Evolutionary conservation across 228 moss, liverwort and hornwort genomes (phyloP), one percentile per base, ranked within the genome.

Genomic region (Sphagnum magellanicum): DNA sequence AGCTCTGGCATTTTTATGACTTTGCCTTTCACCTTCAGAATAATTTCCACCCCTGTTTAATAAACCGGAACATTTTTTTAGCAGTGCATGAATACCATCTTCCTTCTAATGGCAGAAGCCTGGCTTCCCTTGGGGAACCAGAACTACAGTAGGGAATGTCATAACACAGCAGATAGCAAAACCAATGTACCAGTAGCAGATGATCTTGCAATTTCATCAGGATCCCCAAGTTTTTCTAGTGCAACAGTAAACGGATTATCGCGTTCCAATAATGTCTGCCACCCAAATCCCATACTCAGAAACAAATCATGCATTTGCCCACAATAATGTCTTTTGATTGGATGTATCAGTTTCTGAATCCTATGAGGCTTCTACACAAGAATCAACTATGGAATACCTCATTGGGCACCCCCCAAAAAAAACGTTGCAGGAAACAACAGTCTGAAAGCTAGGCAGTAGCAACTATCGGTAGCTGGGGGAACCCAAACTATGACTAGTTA

Each of bases 201-300:
- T 47, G 71, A 71, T 7, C 49, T 63, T 48, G 63, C 63, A 47
- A 63, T 48, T 5, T 48, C 71, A 47, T 71, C 71, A 32, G 53
- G 53, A 46, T 64, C 71, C 64, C 74, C 74, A 9, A 74, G 49
- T 32, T 70, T 63, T 70, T 53, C 51, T 32, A 64, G 49, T 11
- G 69, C 74, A 57, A 74, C 74, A 46, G 74, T 74, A 60, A 74
- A 74, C n/a, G 74, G 74, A 62, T 74, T 63, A 49, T 74, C 74
- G 48, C 69, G 69, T 64, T 74, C 74, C 49, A 74, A 46, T 59
- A 53, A 62, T 16, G 74, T 74, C 71, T 76, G 70, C 61, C 16
- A 10, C 9, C 53, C 53, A 6, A 53, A 53, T 53, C 6, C 53
- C 53, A 53, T 53, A 53, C 6, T 11, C 53, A 53, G 53, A 53